These are phyloP conservation scores for Cutaneotrichosporon cavernicola DNA, from an alignment of 1,284 basidiomycete genomes.

Conservation along the genomic window DNA sequence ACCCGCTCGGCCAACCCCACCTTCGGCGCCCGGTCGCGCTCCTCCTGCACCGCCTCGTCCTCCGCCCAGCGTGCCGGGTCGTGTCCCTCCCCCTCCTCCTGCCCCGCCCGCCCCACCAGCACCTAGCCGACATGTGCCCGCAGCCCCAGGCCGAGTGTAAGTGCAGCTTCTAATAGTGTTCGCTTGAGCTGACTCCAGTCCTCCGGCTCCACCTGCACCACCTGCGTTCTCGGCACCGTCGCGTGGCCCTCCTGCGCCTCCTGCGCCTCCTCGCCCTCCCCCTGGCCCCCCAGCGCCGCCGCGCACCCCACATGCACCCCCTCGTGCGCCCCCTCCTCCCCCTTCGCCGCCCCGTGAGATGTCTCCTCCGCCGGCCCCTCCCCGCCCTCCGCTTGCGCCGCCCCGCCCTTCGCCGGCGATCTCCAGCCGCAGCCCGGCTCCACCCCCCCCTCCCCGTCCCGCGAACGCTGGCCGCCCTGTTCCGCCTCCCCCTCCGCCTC, in stretches of 20 bases:
- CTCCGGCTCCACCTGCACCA: conserved; percentile 60
- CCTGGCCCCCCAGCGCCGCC: conserved; percentile 21
- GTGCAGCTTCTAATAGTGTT: neutral
- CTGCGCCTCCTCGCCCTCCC: conserved; percentile 15
- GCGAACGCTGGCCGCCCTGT: conserved; percentile 48
- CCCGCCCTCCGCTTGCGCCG: conserved; percentile 34
- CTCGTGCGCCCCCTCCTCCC: conserved; percentile 39
- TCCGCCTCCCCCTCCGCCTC: conserved; percentile 40
- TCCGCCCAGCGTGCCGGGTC: conserved; percentile 26
- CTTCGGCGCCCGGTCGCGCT: conserved; percentile 19
- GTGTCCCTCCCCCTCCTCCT: conserved; percentile 6
- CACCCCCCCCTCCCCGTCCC: conserved; percentile 20
- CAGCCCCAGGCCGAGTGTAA: conserved; percentile 60
- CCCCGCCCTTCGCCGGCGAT: neutral
- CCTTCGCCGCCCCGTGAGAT: conserved; percentile 15
- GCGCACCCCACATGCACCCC: conserved; percentile 62
- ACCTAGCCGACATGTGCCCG: conserved; percentile 46
- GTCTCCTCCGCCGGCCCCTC: conserved; percentile 62
- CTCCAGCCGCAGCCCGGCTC: neutral
- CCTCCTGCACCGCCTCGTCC: conserved; percentile 25
- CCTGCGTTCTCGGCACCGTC: conserved; percentile 26
- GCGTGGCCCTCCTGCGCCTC: conserved; percentile 20
- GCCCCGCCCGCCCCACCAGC: conserved; percentile 37
- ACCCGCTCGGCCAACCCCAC: conserved; percentile 13
- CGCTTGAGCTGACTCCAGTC: conserved; percentile 56